These are phyloP conservation scores for Fusarium bactridioides DNA, from an alignment of 2,329 filamentous ascomycete genomes.

Conservation along the genomic window DNA sequence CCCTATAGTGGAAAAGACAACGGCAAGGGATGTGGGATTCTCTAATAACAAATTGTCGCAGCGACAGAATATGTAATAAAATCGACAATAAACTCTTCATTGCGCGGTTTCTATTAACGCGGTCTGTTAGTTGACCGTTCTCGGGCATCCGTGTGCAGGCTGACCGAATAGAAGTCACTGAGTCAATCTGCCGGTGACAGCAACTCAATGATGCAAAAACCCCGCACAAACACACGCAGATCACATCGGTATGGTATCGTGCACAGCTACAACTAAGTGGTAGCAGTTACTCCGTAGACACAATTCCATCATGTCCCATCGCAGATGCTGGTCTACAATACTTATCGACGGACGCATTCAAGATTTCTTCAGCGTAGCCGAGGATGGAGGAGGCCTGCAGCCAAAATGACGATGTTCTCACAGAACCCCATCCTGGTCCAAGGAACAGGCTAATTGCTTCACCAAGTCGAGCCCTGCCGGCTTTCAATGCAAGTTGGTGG, in stretches of 20 bases:
- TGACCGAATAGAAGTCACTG: fast-evolving
- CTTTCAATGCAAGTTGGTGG: not conserved
- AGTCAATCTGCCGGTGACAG: fast-evolving
- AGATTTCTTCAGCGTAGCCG: not conserved
- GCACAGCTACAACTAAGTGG: not conserved
- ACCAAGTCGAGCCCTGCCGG: not conserved
- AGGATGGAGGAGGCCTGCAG: not conserved
- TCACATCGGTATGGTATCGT: fast-evolving
- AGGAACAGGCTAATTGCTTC: not conserved
- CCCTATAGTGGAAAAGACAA: not conserved
- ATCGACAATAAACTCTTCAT: not conserved
- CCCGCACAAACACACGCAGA: fast-evolving
- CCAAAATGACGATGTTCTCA: not conserved
- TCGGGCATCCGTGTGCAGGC: fast-evolving
- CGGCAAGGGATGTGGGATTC: not conserved
- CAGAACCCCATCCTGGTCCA: not conserved
- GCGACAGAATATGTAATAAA: fast-evolving
- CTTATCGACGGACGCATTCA: not conserved
- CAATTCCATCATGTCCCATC: not conserved
- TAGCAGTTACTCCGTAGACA: too few species aligned
- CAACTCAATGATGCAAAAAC: fast-evolving
- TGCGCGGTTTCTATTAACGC: fast-evolving
- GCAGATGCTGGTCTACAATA: too few species aligned
- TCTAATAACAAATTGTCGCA: not conserved
- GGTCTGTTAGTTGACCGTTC: fast-evolving